Base-by-base conservation (phyloP, 352 stramenopile species). In the Globisporangium polare region DNA sequence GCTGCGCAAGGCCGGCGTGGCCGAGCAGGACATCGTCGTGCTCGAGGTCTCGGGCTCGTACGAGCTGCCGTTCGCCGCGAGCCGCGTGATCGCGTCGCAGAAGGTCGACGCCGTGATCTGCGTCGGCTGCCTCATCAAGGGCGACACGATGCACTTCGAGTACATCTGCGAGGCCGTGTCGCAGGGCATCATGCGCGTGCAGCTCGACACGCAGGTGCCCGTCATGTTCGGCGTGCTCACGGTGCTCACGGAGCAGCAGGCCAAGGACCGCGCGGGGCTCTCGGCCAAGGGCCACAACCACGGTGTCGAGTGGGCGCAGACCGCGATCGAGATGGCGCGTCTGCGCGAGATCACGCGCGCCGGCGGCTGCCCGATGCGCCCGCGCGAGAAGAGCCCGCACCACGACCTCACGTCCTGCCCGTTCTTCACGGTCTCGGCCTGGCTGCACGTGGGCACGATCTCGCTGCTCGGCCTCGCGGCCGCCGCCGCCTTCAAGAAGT, bases 111-210 rank as follows among this genome's bases (percentile, higher is more conserved):
- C 95, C 26, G 97, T 99, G 53, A 89, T 99, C 55, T 97, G 86
- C 67, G 72, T 98, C 59, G 97, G 97, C 49, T 96, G 85, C 56
- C 82, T 98, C 17, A 97, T 97, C 73, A 98, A 98, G 74, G 97
- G 97, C 52, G 96, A 98, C 55, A 99, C 97, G 15, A 97, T 98
- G 88, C 97, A 99, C 80, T 99, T 99, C 74, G 97, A 99, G 89
- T 99, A 99, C 82, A 99, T 99, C 79, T 95, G 90, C 52, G 93
- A 99, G 61, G 88, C 96, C 53, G 92, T 98, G n/a, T 83, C 94
- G 39, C 90, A 96, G 65, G 97, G 96, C 60, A 94, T 99, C 71
- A 99, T 99, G 96, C 87, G 88, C 68, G 95, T 99, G 66, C 86
- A 94, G 70, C 76, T 99, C 60, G 83, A 97, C 69, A 95, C 94